Base-by-base conservation (phyloP, 2,329 filamentous ascomycete genomes). In the Clarireedia monteithiana region DNA sequence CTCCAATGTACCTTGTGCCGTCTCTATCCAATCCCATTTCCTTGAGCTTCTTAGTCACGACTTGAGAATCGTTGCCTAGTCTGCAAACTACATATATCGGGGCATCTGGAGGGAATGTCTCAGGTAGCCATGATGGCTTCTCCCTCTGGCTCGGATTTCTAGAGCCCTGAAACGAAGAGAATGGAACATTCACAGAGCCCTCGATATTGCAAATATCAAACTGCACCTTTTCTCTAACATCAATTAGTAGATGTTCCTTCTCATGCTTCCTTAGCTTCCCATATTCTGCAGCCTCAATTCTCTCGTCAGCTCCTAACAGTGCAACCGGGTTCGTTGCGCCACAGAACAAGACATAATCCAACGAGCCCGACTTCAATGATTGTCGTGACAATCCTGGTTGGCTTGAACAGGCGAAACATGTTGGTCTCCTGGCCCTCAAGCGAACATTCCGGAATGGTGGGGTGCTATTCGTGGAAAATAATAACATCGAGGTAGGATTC, bases 321-420 rank as follows among this genome's bases (percentile, higher is more conserved):
- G 75, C 72, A 17, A 86, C 73, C 0, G 83, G 78, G 67, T 55
- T 60, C 1, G 73, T 69, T 0, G 82, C 77, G 4, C 91, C 91
- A 67, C 92, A 97, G 67, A 97, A 96, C 52, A 86, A 83, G 0
- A 88, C 79, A 68, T 97, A 97, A 67, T 96, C 89, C 48, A 91
- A 74, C 5, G 81, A 84, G 0, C 87, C 86, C 0, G 77, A 78
- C 20, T 70, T 74, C 51, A 96, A 72, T 6, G 77, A 79, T 10
- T 84, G 76, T 6, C 82, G 68, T 0, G 85, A 86, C 10, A 96
- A 76, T 6, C 75, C 81, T 0, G 81, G 77, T 7, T 77, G 71
- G 0, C 78, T 72, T 0, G 86, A 88, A 69, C 94, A 99, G 0
- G 87, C 86, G 38, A 88, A 82, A 66, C 94, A 97, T 40, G 83